A percentile compares a stretch with the other conserved stretches of the same genome.
Evolutionary conservation across 768 basidiomycete genomes (phyloP).

Genomic region (Calocybe indica): DNA sequence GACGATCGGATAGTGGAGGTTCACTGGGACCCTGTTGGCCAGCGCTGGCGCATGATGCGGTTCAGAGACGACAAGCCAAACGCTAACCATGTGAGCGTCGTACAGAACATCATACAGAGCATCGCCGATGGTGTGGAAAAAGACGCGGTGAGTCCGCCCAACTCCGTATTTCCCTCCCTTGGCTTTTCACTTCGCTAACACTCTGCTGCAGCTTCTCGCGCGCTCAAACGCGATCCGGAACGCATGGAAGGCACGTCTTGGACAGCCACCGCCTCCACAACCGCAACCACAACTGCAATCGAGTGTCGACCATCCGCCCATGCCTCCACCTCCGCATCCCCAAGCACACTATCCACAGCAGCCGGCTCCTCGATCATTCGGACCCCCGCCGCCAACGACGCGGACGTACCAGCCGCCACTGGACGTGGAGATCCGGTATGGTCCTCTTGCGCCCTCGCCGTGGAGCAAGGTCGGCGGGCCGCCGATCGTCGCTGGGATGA

Average conservation of each 20-base stretch:
- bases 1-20: constrained; percentile 96
- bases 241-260: constrained; percentile 68
- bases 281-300: constrained; percentile 14
- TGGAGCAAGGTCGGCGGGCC: constrained; percentile 79
- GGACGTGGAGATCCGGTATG: constrained; percentile 46
- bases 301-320: constrained; percentile 7
- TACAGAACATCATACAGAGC: constrained; percentile 84
- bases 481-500: constrained; percentile 53
- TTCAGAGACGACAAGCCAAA: constrained; percentile 92
- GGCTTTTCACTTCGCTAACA: constrained; percentile 8
- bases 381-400: constrained; percentile 12
- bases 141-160: constrained; percentile 52
- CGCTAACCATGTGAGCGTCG: constrained; percentile 82
- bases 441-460: constrained; percentile 54
- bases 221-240: constrained; percentile 58
- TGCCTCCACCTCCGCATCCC: constrained; percentile 13
- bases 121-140: constrained; percentile 95
- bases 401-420: constrained; percentile 14
- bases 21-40: constrained; percentile 68
- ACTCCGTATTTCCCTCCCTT: constrained; percentile 4
- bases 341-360: constrained; percentile 7
- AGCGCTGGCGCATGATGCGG: constrained; percentile 85
- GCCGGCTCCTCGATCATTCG: constrained; percentile 18
- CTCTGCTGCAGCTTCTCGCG: constrained; percentile 51
- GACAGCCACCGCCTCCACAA: constrained; percentile 26